These are phyloP conservation scores for Yarrowia sp. DNA, from an alignment of 805 yeast species.

Conservation along the genomic window DNA sequence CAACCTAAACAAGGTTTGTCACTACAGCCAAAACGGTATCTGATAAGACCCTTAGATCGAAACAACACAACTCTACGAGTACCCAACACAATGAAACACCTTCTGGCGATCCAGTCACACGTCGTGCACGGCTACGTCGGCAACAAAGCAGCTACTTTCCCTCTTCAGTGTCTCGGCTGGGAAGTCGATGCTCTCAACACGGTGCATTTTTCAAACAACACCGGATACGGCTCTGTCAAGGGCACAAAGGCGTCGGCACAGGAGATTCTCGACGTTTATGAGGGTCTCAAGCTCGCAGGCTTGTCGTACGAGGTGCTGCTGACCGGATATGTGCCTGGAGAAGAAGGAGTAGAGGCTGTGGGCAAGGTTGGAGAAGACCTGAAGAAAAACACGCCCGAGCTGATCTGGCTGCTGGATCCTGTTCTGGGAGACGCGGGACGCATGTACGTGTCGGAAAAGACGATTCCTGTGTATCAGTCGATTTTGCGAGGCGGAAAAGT, in stretches of 20 bases:
- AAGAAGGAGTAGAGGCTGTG: slow-evolving; percentile 53
- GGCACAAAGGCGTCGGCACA: slow-evolving; percentile 54
- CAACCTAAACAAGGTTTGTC: too few species aligned
- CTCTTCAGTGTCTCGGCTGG: slow-evolving; percentile 85
- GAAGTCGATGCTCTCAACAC: slow-evolving; percentile 88
- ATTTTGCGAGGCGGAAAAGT: slow-evolving; percentile 50
- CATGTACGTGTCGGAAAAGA: slow-evolving; percentile 62
- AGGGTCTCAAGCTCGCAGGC: slow-evolving; percentile 54
- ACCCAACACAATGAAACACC: slow-evolving; percentile 23
- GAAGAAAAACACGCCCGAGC: slow-evolving; percentile 34
- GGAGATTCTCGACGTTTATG: slow-evolving; percentile 49
- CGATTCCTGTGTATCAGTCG: slow-evolving; percentile 57
- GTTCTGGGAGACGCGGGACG: slow-evolving; percentile 89
- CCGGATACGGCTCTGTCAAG: slow-evolving; percentile 72
- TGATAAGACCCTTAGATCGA: not conserved
- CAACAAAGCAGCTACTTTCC: slow-evolving; percentile 85
- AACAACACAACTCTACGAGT: not conserved
- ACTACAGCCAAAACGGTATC: not conserved
- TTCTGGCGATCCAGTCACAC: slow-evolving; percentile 75
- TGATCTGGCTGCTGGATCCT: slow-evolving; percentile 76
- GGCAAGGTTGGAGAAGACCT: slow-evolving; percentile 44
- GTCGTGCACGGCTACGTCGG: slow-evolving; percentile 97
- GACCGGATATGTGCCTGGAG: slow-evolving; percentile 77
- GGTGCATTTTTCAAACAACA: slow-evolving; percentile 86
- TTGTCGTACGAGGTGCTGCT: slow-evolving; percentile 62